These are phyloP conservation scores for Exsudoporus floridanus DNA, from an alignment of 1,284 basidiomycete genomes.

Conservation along the genomic window DNA sequence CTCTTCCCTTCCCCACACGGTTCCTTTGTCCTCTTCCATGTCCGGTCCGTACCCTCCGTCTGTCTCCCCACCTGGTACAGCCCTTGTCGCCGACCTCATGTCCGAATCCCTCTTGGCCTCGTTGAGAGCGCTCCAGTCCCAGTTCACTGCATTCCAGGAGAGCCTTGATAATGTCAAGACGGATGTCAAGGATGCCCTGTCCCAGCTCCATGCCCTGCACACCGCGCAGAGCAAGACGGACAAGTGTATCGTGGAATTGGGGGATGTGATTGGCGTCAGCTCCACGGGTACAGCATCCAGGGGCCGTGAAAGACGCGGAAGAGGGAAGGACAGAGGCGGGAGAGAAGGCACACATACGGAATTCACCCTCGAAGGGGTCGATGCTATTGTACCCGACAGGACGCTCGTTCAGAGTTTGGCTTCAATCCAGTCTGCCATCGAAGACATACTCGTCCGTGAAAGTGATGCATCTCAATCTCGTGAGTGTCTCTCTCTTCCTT, in stretches of 20 bases:
- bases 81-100: background rate
- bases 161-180: constrained; percentile 5
- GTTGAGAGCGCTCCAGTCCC: constrained; percentile 15
- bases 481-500: constrained; percentile 8
- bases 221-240: constrained; percentile 16
- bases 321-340: background rate
- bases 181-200: constrained; percentile 19
- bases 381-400: background rate
- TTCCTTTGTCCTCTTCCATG: background rate
- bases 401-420: constrained; percentile 20
- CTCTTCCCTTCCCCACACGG: background rate
- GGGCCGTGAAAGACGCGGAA: background rate
- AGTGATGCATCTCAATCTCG: constrained; percentile 1
- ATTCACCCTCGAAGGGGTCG: background rate
- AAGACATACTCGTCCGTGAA: constrained; percentile 16
- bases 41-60: background rate
- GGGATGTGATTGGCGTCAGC: constrained; percentile 18
- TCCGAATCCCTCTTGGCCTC: constrained; percentile 1
- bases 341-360: background rate
- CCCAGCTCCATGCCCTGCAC: constrained; percentile 17
- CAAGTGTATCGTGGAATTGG: constrained; percentile 12
- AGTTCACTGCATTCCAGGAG: constrained; percentile 17
- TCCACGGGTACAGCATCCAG: background rate
- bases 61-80: background rate
- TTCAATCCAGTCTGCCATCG: constrained; percentile 23